These are phyloP conservation scores for Fusarium neocosmosporiellum DNA, from an alignment of 2,329 filamentous ascomycete species.

Conservation along the genomic window DNA sequence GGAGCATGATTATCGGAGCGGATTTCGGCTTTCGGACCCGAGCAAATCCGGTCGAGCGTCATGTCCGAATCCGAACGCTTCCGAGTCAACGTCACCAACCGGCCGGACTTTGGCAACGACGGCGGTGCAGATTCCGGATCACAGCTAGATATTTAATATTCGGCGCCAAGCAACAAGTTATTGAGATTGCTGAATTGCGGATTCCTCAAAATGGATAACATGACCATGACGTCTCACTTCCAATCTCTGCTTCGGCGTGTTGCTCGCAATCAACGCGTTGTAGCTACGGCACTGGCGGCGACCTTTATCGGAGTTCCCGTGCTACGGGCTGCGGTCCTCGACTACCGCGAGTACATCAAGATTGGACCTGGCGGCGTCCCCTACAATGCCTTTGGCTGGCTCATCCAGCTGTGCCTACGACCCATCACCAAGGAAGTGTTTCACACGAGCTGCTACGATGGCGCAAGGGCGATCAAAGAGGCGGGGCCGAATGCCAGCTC, in stretches of 20 bases:
- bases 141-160: background rate
- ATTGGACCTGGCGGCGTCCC: slow-evolving; percentile 22
- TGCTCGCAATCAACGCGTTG: slow-evolving; percentile 5
- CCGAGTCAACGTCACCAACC: background rate
- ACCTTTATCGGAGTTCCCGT: slow-evolving; percentile 13
- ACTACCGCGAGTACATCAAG: slow-evolving; percentile 27
- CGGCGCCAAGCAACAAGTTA: background rate
- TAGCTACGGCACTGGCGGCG: slow-evolving; percentile 1
- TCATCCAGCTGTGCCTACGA: slow-evolving; percentile 20
- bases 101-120: background rate
- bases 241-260: background rate
- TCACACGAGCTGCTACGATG: slow-evolving; percentile 11
- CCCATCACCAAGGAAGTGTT: slow-evolving; percentile 25
- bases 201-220: background rate
- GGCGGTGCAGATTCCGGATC: background rate
- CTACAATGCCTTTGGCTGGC: slow-evolving; percentile 28
- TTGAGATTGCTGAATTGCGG: background rate
- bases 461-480: background rate
- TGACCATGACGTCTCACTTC: slow-evolving; percentile 20
- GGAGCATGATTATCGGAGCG: background rate
- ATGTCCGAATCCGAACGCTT: background rate
- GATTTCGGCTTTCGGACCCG: background rate
- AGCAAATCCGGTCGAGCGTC: background rate
- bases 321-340: slow-evolving; percentile 10
- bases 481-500: slow-evolving; percentile 17